Conservation (phyloP, 371 early-diverging fungal species). For the Apophysomyces variabilis region DNA sequence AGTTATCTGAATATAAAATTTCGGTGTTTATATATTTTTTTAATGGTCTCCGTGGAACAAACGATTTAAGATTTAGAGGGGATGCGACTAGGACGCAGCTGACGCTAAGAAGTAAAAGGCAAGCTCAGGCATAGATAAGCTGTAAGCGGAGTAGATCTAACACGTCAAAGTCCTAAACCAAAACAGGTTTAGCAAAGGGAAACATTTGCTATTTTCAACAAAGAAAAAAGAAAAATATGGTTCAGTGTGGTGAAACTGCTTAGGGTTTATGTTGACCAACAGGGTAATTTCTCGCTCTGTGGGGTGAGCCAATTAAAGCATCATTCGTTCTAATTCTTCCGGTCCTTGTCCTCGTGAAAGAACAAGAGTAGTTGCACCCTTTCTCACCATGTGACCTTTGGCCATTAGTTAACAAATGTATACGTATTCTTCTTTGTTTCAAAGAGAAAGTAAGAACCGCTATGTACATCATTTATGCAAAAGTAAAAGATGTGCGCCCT, state of each 20-base stretch:
- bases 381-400: background rate
- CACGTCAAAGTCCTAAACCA: slow-evolving; percentile 2
- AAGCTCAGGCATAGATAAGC: slow-evolving; percentile 5
- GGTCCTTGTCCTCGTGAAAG: too few relatives aligned
- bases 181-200: background rate
- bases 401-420: background rate
- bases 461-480: too few relatives aligned
- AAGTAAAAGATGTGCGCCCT: too few relatives aligned
- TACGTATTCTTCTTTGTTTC: background rate
- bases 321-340: too few relatives aligned
- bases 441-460: background rate
- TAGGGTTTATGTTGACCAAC: background rate
- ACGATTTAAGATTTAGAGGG: slow-evolving; percentile 7
- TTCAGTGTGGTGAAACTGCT: background rate
- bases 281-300: slow-evolving; percentile 5
- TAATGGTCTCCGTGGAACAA: slow-evolving; percentile 3
- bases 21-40: slow-evolving; percentile 10
- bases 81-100: background rate
- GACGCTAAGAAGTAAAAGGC: slow-evolving; percentile 5
- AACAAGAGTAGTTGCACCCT: too few relatives aligned
- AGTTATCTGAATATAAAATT: background rate
- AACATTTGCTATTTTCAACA: background rate
- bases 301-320: slow-evolving; percentile 2
- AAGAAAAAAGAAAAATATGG: background rate
- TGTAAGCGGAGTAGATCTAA: slow-evolving; percentile 1